Conservation (phyloP, 2,329 filamentous ascomycete genomes). For the Rutstroemia sp. region DNA sequence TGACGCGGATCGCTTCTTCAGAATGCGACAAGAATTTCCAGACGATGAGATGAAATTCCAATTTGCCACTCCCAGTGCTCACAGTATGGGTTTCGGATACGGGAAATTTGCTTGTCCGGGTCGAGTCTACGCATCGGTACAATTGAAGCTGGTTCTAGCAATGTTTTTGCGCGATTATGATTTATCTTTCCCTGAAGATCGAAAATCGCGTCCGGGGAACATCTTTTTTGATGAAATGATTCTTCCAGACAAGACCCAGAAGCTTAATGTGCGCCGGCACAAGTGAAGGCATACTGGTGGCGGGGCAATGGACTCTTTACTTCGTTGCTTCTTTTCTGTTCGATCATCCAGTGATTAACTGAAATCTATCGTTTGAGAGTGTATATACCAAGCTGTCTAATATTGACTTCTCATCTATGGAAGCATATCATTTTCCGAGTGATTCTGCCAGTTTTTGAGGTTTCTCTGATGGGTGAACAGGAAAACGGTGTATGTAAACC, state of each 20-base stretch:
- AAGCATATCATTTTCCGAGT: too few relatives aligned
- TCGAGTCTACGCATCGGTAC: neutral
- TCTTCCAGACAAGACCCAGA: neutral
- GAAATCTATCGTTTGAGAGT: too few relatives aligned
- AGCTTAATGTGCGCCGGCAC: neutral
- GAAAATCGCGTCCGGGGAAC: neutral
- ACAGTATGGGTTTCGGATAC: neutral
- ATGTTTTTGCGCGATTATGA: conserved; percentile 1
- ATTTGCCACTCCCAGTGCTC: neutral
- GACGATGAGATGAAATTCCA: neutral
- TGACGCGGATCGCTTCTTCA: neutral
- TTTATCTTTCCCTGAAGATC: neutral
- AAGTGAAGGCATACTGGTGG: too few relatives aligned
- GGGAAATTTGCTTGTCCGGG: neutral
- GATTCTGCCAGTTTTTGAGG: too few relatives aligned
- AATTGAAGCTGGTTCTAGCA: neutral
- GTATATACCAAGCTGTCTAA: too few relatives aligned
- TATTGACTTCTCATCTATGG: too few relatives aligned
- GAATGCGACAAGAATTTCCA: neutral
- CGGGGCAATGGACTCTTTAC: too few relatives aligned
- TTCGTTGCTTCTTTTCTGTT: too few relatives aligned
- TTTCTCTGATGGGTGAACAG: too few relatives aligned
- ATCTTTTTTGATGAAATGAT: neutral
- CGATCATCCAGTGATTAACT: too few relatives aligned
- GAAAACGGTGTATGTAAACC: too few relatives aligned